Evolutionary conservation across 106 monocot species (phyloP).

Genomic region (Posidonia australis): DNA sequence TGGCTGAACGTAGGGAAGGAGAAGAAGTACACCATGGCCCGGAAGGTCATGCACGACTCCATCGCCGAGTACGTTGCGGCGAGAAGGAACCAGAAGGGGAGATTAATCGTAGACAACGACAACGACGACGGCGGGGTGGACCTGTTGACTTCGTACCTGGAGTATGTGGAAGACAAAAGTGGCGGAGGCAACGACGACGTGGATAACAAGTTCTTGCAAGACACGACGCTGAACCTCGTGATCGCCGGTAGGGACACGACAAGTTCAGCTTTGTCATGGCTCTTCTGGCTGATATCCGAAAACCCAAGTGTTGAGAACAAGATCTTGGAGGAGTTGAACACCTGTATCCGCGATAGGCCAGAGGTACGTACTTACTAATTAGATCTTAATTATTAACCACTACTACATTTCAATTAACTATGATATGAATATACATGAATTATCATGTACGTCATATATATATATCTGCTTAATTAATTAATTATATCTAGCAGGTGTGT

Average conservation of each 20-base stretch:
- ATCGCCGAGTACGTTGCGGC: neutral
- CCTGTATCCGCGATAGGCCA: too few relatives aligned
- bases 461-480: too few relatives aligned
- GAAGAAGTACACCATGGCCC: slow-evolving; percentile 1
- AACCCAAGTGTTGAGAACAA: slow-evolving; percentile 7
- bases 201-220: neutral
- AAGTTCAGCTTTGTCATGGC: neutral
- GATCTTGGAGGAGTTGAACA: slow-evolving; percentile 9
- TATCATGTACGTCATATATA: too few relatives aligned
- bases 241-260: slow-evolving; percentile 13
- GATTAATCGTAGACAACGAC: too few relatives aligned
- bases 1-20: slow-evolving; percentile 2
- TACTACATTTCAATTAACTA: too few relatives aligned
- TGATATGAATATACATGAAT: too few relatives aligned
- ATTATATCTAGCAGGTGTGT: too few relatives aligned
- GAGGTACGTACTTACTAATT: too few relatives aligned
- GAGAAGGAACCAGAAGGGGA: too few relatives aligned
- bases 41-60: neutral
- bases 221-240: slow-evolving; percentile 8
- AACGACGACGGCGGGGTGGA: neutral
- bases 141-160: slow-evolving; percentile 5
- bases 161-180: neutral
- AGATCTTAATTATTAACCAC: too few relatives aligned
- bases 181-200: neutral
- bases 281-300: slow-evolving; percentile 17